Evolutionary conservation across 495 filamentous ascomycete genomes (phyloP), one percentile per base, ranked within the genome.

Genomic region (Penicillium psychrofluorescens): DNA sequence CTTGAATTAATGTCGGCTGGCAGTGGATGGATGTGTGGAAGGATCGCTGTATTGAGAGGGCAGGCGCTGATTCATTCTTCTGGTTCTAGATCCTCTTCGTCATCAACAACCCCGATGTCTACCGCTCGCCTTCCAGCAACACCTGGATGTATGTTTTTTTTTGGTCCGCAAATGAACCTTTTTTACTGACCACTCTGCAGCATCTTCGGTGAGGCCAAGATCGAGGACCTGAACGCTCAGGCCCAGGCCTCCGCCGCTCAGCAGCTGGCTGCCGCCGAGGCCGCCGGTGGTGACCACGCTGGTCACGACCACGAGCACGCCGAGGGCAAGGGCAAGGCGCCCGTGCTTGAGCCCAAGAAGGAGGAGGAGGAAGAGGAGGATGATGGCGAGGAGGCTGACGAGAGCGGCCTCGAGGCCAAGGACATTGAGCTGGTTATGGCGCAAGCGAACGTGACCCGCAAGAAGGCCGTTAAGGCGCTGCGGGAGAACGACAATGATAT

Each of bases 201-300:
- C 72, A 95, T 99, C 74, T 99, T 99, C 70, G 92, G 92, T 66
- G 92, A 99, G 77, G 94, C 94, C 64, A 99, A 99, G 85, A 99
- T 94, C 60, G 94, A 99, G 78, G 94, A 99, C 73, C 76, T 97
- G 56, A 97, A 95, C 82, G 90, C 91, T 60, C 87, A 89, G 62
- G 91, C 92, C 57, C 91, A 95, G 76, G 86, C 89, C 61, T 85
- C 83, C 57, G 90, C 89, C 53, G 91, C 90, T 51, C 87, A 95
- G 70, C 86, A 91, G 72, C 83, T 95, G 44, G 84, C 90, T 54
- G 79, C 76, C 66, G 81, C 82, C 41, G 65, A 85, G 61, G 88
- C 88, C 51, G 88, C 88, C 44, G 88, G 85, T 49, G 80, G 86
- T 65, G 82, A 88, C 44, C 79, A 79, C 71, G 83, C 83, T 41